Conservation (phyloP, 148 eudicot species). For the Rheum nobile region DNA sequence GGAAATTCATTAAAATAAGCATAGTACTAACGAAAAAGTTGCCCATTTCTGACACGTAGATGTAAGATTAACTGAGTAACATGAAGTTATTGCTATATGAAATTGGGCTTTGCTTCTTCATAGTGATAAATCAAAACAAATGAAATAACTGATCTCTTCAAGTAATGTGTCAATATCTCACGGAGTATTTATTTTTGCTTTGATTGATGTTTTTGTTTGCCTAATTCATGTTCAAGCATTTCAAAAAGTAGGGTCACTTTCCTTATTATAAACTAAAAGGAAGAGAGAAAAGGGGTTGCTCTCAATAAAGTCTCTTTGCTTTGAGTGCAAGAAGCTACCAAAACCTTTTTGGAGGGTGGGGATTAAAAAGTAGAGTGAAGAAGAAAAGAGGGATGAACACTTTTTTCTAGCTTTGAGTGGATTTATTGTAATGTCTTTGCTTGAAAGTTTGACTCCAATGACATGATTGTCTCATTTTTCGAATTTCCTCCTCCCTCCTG, state of each 20-base stretch:
- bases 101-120: background rate
- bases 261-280: slow-evolving; percentile 15
- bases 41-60: no score
- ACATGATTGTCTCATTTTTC: slow-evolving; percentile 17
- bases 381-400: background rate
- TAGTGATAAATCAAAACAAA: slow-evolving; percentile 14
- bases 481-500: background rate
- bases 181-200: slow-evolving; percentile 10
- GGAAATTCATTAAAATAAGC: background rate
- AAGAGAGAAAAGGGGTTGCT: slow-evolving; percentile 3
- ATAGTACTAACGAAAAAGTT: no score
- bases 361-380: background rate
- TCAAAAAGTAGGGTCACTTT: slow-evolving; percentile 29
- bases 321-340: slow-evolving; percentile 58
- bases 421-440: slow-evolving; percentile 26
- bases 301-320: slow-evolving; percentile 36
- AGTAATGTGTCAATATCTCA: slow-evolving; percentile 10
- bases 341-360: slow-evolving; percentile 16
- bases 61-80: background rate
- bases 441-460: slow-evolving; percentile 39
- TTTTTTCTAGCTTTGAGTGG: slow-evolving; percentile 23
- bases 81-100: background rate
- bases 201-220: slow-evolving; percentile 20
- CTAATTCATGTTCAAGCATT: slow-evolving; percentile 16
- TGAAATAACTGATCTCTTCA: background rate